phyloP scores from a whole-genome alignment of 2,329 filamentous ascomycete species.

The Penicillium freii region DNA sequence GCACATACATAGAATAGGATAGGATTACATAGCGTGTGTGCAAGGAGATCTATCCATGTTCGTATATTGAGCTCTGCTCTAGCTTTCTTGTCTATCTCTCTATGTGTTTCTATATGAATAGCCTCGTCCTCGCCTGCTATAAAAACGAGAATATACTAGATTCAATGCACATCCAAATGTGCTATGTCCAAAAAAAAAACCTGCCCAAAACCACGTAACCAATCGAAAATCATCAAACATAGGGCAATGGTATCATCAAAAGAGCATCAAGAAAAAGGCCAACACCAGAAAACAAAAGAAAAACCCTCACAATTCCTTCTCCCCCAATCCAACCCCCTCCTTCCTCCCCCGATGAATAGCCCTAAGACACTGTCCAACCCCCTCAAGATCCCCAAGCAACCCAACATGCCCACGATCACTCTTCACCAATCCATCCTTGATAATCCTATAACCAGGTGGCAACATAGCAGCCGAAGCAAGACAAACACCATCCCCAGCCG shows the following conservation, averaged over 20 bases:
- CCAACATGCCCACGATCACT: conserved; percentile 86
- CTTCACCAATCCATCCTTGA: conserved; percentile 69
- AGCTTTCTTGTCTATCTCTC: background rate
- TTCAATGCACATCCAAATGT: background rate
- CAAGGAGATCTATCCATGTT: conserved; percentile 8
- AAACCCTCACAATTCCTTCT: conserved; percentile 1
- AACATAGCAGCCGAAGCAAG: conserved; percentile 82
- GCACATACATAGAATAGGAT: conserved; percentile 20
- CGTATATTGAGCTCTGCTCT: background rate
- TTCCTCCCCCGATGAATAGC: conserved; percentile 65
- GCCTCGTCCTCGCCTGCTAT: background rate
- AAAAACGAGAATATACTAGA: background rate
- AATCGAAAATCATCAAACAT: conserved; percentile 8
- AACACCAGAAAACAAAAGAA: background rate
- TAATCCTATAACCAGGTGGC: conserved; percentile 73
- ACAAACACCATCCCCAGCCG: conserved; percentile 84
- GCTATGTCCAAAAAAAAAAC: background rate
- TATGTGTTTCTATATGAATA: background rate
- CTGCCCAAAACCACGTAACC: background rate
- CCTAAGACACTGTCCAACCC: conserved; percentile 70
- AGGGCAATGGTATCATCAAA: conserved; percentile 21
- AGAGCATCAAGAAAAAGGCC: background rate
- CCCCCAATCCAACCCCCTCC: conserved; percentile 69
- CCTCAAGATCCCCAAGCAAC: conserved; percentile 78
- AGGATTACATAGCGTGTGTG: conserved; percentile 17